Evolutionary conservation across 2,329 filamentous ascomycete genomes (phyloP).

Genomic region (Bipolaris victoriae): DNA sequence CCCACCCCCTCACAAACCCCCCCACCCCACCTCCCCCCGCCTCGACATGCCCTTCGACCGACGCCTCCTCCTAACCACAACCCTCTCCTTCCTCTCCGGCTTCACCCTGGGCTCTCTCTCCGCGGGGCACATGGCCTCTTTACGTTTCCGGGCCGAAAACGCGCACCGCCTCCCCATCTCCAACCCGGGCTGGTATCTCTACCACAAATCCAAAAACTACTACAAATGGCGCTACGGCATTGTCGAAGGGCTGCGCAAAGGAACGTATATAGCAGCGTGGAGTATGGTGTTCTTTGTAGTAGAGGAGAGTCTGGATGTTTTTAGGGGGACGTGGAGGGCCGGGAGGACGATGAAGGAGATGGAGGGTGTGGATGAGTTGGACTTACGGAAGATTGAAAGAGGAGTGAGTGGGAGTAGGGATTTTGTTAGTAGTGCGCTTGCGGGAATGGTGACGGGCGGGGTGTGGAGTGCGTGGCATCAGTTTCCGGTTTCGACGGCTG

Average conservation of each 20-base stretch:
- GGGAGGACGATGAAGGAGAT: slow-evolving; percentile 50
- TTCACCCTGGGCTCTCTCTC: slow-evolving; percentile 73
- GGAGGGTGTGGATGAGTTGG: slow-evolving; percentile 46
- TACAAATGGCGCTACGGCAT: slow-evolving; percentile 78
- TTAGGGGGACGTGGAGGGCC: slow-evolving; percentile 54
- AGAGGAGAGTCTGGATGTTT: slow-evolving; percentile 84
- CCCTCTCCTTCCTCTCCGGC: slow-evolving; percentile 71
- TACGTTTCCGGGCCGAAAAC: slow-evolving; percentile 93
- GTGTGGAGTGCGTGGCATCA: slow-evolving; percentile 85
- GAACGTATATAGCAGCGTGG: slow-evolving; percentile 72
- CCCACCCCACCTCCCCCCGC: slow-evolving; percentile 38
- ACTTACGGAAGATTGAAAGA: slow-evolving; percentile 34
- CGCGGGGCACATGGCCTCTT: slow-evolving; percentile 73
- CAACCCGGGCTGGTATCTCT: slow-evolving; percentile 93
- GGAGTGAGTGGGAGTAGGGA: slow-evolving; percentile 60
- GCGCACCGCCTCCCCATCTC: slow-evolving; percentile 88
- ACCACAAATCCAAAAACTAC: slow-evolving; percentile 98
- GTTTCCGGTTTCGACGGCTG: slow-evolving; percentile 70
- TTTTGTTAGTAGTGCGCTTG: slow-evolving; percentile 79
- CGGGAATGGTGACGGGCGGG: slow-evolving; percentile 83
- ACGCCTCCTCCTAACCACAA: slow-evolving; percentile 69
- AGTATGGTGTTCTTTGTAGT: slow-evolving; percentile 77
- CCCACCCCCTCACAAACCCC: neutral
- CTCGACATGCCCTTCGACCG: slow-evolving; percentile 68
- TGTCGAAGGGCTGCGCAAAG: slow-evolving; percentile 79